Evolutionary conservation across 2,329 filamentous ascomycete genomes (phyloP).

Genomic region (Aspergillus sp.): DNA sequence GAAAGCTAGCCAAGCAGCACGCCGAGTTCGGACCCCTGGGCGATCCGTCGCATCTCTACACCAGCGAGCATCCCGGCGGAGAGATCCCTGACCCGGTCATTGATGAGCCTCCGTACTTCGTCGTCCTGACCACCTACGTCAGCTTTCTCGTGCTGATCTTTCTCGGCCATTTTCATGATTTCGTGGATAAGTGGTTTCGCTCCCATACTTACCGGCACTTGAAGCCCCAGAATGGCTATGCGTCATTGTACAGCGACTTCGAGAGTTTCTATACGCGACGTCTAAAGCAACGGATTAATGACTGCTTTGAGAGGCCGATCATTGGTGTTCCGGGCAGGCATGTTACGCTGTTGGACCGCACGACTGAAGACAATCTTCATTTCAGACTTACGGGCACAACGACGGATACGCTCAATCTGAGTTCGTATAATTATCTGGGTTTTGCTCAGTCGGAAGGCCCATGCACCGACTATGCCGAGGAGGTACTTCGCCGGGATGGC

Average conservation of each 20-base stretch:
- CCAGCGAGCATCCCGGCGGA: constrained; percentile 77
- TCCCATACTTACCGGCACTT: constrained; percentile 79
- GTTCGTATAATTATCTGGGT: constrained; percentile 96
- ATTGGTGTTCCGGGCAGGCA: constrained; percentile 89
- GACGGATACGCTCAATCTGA: constrained; percentile 94
- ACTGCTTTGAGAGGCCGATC: constrained; percentile 87
- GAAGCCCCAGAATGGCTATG: constrained; percentile 79
- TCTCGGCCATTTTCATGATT: constrained; percentile 89
- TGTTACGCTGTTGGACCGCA: constrained; percentile 86
- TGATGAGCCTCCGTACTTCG: constrained; percentile 92
- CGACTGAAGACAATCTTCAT: constrained; percentile 80
- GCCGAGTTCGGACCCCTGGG: constrained; percentile 85
- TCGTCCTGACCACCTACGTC: constrained; percentile 90
- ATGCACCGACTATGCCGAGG: constrained; percentile 87
- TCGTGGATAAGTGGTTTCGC: constrained; percentile 89
- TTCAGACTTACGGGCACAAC: constrained; percentile 83
- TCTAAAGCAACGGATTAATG: constrained; percentile 87
- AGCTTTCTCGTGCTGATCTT: constrained; percentile 92
- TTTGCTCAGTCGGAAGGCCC: constrained; percentile 95
- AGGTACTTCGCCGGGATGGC: constrained; percentile 77
- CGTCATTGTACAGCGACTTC: constrained; percentile 91
- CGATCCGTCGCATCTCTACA: constrained; percentile 76
- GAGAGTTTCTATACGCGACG: constrained; percentile 95
- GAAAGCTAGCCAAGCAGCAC: constrained; percentile 70
- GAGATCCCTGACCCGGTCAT: constrained; percentile 77